Conservation (phyloP, 2,329 filamentous ascomycete species). For the Calycina marina region DNA sequence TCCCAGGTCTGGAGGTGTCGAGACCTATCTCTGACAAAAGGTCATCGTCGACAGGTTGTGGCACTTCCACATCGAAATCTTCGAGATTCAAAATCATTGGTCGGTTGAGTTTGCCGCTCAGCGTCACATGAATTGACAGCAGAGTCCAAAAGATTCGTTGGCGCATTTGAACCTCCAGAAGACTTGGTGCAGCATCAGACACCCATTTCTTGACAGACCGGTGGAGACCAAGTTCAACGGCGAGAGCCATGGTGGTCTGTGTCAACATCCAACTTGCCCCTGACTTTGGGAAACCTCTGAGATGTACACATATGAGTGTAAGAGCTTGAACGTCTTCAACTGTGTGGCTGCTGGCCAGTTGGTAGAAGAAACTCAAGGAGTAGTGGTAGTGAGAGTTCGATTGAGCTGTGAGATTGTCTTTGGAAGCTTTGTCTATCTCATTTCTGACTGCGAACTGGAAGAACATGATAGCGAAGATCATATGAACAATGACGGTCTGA, state of each 20-base stretch:
- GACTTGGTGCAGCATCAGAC: constrained; percentile 28
- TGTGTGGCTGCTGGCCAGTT: constrained; percentile 45
- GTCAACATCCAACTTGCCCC: constrained; percentile 58
- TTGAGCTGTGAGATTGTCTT: constrained; percentile 41
- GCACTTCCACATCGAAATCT: constrained; percentile 68
- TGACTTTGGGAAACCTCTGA: constrained; percentile 66
- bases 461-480: constrained; percentile 65
- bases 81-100: constrained; percentile 61
- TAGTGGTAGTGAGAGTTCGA: constrained; percentile 72
- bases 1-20: constrained; percentile 36
- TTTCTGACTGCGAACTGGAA: constrained; percentile 67
- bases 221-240: constrained; percentile 64
- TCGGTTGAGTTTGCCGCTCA: constrained; percentile 61
- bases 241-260: constrained; percentile 48
- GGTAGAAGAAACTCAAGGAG: constrained; percentile 51
- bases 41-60: constrained; percentile 57
- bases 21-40: constrained; percentile 48
- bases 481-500: constrained; percentile 58
- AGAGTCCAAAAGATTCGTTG: constrained; percentile 69
- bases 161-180: constrained; percentile 59
- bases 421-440: constrained; percentile 36
- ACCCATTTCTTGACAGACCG: constrained; percentile 49
- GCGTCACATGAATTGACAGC: constrained; percentile 47
- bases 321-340: constrained; percentile 59
- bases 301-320: constrained; percentile 54